These are phyloP conservation scores for Ceratocystis diversiconidia DNA, from an alignment of 2,329 filamentous ascomycete genomes.

Conservation along the genomic window DNA sequence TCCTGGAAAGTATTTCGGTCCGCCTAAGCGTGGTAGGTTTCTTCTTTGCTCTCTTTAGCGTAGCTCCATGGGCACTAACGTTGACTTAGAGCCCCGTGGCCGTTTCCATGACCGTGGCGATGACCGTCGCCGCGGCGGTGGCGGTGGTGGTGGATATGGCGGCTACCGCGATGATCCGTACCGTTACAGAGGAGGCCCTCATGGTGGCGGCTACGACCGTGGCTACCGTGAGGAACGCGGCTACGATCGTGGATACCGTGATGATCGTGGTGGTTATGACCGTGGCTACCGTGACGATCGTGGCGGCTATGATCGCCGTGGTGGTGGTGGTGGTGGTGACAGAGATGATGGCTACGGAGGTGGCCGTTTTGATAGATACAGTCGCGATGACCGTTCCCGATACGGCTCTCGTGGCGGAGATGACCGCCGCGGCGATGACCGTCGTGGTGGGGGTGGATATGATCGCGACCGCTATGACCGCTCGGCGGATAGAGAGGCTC, in stretches of 20 bases:
- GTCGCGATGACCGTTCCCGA: slow-evolving; percentile 25
- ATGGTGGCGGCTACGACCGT: slow-evolving; percentile 36
- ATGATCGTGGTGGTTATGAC: slow-evolving; percentile 36
- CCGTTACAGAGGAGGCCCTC: slow-evolving; percentile 38
- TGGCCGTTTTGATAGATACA: slow-evolving; percentile 22
- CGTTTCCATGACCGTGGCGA: slow-evolving; percentile 46
- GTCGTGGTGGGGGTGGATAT: slow-evolving; percentile 31
- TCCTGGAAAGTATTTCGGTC: slow-evolving; percentile 97
- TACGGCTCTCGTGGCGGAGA: slow-evolving; percentile 26
- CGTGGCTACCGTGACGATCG: slow-evolving; percentile 24
- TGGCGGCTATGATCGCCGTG: slow-evolving; percentile 42
- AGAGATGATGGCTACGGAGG: slow-evolving; percentile 29
- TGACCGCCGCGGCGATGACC: slow-evolving; percentile 27
- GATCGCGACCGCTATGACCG: slow-evolving; percentile 38
- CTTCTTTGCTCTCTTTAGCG: not conserved
- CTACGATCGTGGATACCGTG: slow-evolving; percentile 33
- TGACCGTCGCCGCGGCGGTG: slow-evolving; percentile 49
- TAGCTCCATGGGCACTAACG: not conserved
- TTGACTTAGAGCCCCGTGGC: slow-evolving; percentile 26
- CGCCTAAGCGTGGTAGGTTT: slow-evolving; percentile 82
- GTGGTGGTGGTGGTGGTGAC: slow-evolving; percentile 25
- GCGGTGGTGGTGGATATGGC: slow-evolving; percentile 32
- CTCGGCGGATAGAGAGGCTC: slow-evolving; percentile 29
- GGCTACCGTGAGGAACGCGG: slow-evolving; percentile 34
- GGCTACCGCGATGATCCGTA: slow-evolving; percentile 43